phyloP scores from a whole-genome alignment of 1,139 yeast genomes.

The Lodderomyces metapsilosis region DNA sequence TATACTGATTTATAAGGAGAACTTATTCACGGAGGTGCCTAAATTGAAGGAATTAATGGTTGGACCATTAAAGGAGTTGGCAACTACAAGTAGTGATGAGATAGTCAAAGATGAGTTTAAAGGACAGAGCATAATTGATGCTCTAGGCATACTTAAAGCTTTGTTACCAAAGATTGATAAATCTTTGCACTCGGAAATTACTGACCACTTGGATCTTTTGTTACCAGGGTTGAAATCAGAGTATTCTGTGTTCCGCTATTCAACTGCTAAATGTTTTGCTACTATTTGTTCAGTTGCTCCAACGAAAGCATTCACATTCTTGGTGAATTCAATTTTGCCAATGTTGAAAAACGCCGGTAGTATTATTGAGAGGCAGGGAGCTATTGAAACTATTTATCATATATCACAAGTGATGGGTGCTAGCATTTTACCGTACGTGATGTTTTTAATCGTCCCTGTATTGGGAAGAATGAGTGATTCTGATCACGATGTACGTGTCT shows the following conservation, averaged over 20 bases:
- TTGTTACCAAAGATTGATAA: slow-evolving; percentile 62
- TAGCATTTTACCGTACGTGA: slow-evolving; percentile 88
- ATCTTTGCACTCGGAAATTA: slow-evolving; percentile 49
- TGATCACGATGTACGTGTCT: slow-evolving; percentile 79
- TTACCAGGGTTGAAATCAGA: slow-evolving; percentile 65
- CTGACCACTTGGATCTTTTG: slow-evolving; percentile 47
- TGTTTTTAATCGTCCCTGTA: slow-evolving; percentile 92
- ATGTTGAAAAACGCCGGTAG: slow-evolving; percentile 79
- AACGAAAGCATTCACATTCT: slow-evolving; percentile 68
- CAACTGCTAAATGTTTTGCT: slow-evolving; percentile 89
- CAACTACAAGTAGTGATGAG: slow-evolving; percentile 29
- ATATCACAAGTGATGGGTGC: slow-evolving; percentile 84
- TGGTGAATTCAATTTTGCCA: slow-evolving; percentile 79
- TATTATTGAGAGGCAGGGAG: slow-evolving; percentile 84
- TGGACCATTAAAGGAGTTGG: slow-evolving; percentile 51
- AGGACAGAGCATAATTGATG: slow-evolving; percentile 86
- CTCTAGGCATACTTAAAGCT: slow-evolving; percentile 79
- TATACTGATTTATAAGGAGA: slow-evolving; percentile 47
- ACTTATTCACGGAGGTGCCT: slow-evolving; percentile 61
- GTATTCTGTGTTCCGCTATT: slow-evolving; percentile 80
- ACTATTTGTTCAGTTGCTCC: slow-evolving; percentile 76
- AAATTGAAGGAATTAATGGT: slow-evolving; percentile 68
- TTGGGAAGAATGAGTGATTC: slow-evolving; percentile 98
- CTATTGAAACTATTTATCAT: slow-evolving; percentile 88
- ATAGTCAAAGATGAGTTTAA: slow-evolving; percentile 42